phyloP scores from a whole-genome alignment of 2,329 filamentous ascomycete species.

The Xylaria sp. region DNA sequence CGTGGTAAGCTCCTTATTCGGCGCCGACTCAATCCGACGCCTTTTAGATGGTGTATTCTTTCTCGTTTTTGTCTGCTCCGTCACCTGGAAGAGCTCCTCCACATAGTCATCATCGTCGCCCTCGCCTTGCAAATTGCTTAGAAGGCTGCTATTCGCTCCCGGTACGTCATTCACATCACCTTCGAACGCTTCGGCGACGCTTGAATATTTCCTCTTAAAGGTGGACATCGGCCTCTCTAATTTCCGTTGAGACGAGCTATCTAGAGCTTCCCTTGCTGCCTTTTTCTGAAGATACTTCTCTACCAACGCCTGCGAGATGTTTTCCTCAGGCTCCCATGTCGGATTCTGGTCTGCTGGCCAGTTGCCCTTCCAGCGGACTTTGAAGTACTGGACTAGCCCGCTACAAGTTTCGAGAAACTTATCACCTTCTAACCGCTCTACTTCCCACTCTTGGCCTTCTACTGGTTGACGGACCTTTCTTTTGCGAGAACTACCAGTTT shows the following conservation, averaged over 20 bases:
- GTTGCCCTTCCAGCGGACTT: conserved; percentile 66
- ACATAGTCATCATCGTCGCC: conserved; percentile 16
- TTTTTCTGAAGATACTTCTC: conserved; percentile 55
- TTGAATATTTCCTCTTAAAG: conserved; percentile 49
- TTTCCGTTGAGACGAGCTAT: conserved; percentile 1
- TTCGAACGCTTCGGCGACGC: conserved; percentile 51
- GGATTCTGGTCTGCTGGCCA: conserved; percentile 68
- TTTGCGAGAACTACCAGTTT: conserved; percentile 24
- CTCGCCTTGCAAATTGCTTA: conserved; percentile 1
- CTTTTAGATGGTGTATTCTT: conserved; percentile 9
- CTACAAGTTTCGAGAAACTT: conserved; percentile 52
- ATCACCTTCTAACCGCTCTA: conserved; percentile 59
- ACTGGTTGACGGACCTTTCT: conserved; percentile 41
- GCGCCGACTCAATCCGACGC: conserved; percentile 12
- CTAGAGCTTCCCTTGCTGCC: conserved; percentile 30
- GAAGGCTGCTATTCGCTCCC: not conserved
- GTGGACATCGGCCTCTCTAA: conserved; percentile 6
- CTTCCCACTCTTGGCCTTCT: conserved; percentile 53
- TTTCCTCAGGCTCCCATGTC: conserved; percentile 67
- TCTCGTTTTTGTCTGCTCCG: conserved; percentile 28
- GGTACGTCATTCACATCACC: conserved; percentile 40
- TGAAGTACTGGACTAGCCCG: conserved; percentile 57
- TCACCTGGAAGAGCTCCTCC: conserved; percentile 41
- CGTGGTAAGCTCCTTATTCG: conserved; percentile 26
- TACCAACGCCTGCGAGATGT: conserved; percentile 58